phyloP scores from a whole-genome alignment of 116 monocot genomes.

The Zostera marina region DNA sequence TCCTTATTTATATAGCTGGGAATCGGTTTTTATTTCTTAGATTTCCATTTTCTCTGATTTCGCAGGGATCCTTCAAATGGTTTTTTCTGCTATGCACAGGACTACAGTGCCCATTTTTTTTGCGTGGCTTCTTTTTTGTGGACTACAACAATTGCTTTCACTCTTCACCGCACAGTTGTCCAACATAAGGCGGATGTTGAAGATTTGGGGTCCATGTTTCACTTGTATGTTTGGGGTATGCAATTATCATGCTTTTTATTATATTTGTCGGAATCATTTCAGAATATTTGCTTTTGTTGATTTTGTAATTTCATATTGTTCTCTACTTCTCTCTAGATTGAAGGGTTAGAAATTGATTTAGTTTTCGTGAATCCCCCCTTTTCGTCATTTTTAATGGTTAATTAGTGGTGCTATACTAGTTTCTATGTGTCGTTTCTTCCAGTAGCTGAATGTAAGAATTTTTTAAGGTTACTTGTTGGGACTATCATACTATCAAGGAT shows the following conservation, averaged over 20 bases:
- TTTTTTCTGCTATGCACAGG: constrained; percentile 79
- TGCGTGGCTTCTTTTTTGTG: constrained; percentile 97
- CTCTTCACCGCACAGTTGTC: constrained; percentile 97
- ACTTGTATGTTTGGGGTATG: constrained; percentile 98
- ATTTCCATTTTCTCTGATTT: background rate
- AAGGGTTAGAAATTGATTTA: background rate
- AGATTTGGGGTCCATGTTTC: constrained; percentile 86
- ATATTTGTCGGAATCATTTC: background rate
- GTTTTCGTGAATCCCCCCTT: background rate
- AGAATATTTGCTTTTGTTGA: background rate
- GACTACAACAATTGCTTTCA: constrained; percentile 97
- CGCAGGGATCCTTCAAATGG: constrained; percentile 84
- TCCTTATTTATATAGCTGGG: background rate
- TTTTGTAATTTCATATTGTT: background rate
- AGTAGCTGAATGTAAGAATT: too few species aligned
- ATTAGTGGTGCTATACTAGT: too few species aligned
- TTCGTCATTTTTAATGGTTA: too few species aligned
- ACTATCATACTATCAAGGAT: too few species aligned
- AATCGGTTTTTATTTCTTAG: background rate
- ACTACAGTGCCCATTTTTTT: constrained; percentile 91
- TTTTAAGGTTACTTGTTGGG: too few species aligned
- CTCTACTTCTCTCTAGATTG: background rate
- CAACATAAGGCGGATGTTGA: constrained; percentile 95
- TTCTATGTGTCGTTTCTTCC: too few species aligned
- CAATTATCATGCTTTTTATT: background rate